Conservation (phyloP, 257 asterid genomes). For the Echium plantagineum region DNA sequence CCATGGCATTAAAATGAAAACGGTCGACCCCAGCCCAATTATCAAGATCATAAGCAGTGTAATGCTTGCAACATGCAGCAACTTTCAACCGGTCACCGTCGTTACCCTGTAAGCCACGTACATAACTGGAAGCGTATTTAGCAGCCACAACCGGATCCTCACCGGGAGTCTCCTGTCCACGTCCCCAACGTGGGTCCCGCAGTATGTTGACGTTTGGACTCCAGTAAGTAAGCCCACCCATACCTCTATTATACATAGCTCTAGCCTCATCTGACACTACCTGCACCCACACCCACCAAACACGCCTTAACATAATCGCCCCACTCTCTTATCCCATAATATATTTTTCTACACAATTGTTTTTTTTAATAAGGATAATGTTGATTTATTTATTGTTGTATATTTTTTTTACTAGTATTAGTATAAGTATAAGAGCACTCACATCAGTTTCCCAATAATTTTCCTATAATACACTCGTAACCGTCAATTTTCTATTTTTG, state of each 20-base stretch:
- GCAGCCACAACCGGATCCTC: conserved; percentile 73
- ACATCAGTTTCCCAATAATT: too few relatives aligned
- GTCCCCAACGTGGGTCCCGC: conserved; percentile 91
- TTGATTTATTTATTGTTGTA: too few relatives aligned
- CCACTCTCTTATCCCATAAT: background rate
- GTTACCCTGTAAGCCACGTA: conserved; percentile 60
- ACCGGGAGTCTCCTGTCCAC: conserved; percentile 92
- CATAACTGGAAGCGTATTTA: conserved; percentile 57
- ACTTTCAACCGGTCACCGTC: conserved; percentile 59
- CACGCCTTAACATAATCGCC: background rate
- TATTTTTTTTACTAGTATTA: too few relatives aligned
- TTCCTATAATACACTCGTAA: too few relatives aligned
- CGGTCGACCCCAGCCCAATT: conserved; percentile 74
- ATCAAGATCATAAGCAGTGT: conserved; percentile 81
- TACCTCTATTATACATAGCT: conserved; percentile 79
- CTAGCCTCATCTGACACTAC: conserved; percentile 82
- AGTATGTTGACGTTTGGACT: conserved; percentile 84
- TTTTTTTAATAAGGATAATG: too few relatives aligned
- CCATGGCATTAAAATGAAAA: conserved; percentile 79
- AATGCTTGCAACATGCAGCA: conserved; percentile 87
- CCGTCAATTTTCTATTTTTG: too few relatives aligned
- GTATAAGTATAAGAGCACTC: too few relatives aligned
- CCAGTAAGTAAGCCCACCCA: conserved; percentile 79
- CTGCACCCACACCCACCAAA: conserved; percentile 15
- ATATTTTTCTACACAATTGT: background rate